Base-by-base conservation (phyloP, 2,329 filamentous ascomycete genomes). In the Exophiala dermatitidis region DNA sequence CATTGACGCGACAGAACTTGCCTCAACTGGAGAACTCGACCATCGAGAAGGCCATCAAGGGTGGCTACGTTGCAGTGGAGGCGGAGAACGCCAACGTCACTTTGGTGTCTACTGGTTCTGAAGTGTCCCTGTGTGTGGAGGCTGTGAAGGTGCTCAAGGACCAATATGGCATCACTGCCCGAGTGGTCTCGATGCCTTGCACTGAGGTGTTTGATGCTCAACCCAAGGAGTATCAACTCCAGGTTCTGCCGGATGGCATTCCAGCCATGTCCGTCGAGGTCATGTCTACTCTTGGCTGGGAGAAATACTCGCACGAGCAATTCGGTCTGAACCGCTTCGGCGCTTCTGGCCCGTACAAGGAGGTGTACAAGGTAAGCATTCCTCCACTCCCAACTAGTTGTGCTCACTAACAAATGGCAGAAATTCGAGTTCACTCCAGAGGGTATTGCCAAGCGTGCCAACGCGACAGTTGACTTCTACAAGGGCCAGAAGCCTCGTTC, bases 341-440 rank as follows among this genome's bases (percentile, higher is more conserved):
- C 83, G 91, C 91, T 64, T 95, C 88, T 52, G 93, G 91, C 67
- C 86, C 91, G 63, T 97, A 97, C 81, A 91, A 91, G 85, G 85
- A 97, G 67, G 90, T 98, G 58, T 98, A 98, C 82, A 86, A 88
- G 80, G 88, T 78, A 78, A 74, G 80, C 73, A 3, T 43, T 29
- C 28, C 33, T 5, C 29, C 3, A 3, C 34, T 26, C 32, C 6
- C 10, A 28, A 8, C 12, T 30, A 2, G 10, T 36, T 1, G 37
- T 36, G 54, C 69, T 78, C 69, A 77, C 69, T 66, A 64, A 47
- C 43, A 41, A 6, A 12, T 32, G 28, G 48, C 66, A 94, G 87
- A 97, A 96, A 83, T 98, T 98, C 77, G 93, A 97, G 75, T 97
- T 98, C 80, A 98, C 91, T 46, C 88, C 93, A 50, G 91, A 95